Evolutionary conservation across 805 yeast species (phyloP), one percentile per base, ranked within the genome.

Genomic region (Wickerhamiella qilinensis): DNA sequence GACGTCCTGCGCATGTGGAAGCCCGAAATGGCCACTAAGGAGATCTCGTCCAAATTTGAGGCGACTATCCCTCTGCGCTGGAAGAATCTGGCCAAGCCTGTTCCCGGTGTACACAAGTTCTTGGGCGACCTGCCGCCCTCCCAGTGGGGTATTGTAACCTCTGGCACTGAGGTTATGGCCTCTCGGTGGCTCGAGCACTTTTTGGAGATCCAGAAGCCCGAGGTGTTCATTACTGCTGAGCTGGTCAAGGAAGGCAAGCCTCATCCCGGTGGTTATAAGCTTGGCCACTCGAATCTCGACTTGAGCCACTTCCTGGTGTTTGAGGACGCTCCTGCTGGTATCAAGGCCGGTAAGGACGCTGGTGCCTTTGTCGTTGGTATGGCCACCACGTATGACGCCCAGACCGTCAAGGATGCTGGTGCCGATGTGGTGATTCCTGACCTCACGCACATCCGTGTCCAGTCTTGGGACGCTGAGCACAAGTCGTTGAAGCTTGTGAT

Each of bases 281-380:
- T 49, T 29, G 63, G 60, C 31, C 48, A 52, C 33, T 50, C 52
- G 55, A 49, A 59, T 53, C 41, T 53, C 58, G 41, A 57, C 42
- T 62, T 62, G 37, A 45, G 53, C 30, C 59, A 63, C 39, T 65
- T 60, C 49, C 63, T 63, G 22, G 75, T 81, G 32, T 82, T 82
- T 53, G 94, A 82, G 63, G 94, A 82, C 56, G 93, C 93, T 34
- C 88, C 85, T 42, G 86, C 91, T 36, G 93, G 94, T 55, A 73
- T 81, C 46, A 61, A 71, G 50, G 88, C 93, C 30, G 93, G 93
- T 54, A 73, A 74, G 55, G 80, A 69, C 40, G 86, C 91, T 20
- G 93, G 86, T 43, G 84, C 91, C 56, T 67, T 70, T 54, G 77
- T 80, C 43, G 73, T 82, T 49, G 94, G 93, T 54, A 77, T 82